Evolutionary conservation across 805 yeast genomes (phyloP), one percentile per base, ranked within the genome.

Genomic region (Huiozyma naganishii): DNA sequence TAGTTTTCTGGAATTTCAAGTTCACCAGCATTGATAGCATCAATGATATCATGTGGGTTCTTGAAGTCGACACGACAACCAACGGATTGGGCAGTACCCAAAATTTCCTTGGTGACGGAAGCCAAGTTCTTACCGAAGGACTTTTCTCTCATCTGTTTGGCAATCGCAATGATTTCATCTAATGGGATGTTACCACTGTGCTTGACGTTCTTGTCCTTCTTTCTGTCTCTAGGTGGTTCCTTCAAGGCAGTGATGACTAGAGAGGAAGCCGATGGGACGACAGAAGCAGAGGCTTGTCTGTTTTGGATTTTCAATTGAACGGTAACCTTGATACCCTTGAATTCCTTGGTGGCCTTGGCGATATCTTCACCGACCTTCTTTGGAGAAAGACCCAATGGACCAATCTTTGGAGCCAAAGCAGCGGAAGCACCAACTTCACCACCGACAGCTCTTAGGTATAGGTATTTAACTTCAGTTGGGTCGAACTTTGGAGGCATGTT

Each of bases 331-430:
- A 92, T 90, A 80, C 99, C 99, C 79, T 92, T 92, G 94, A 80
- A 92, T 70, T 83, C 80, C 77, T 86, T 83, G 77, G 99, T 92
- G 72, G 98, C 98, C 83, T 92, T 92, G 72, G 98, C 98, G 67
- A 92, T 92, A 72, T 92, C 98, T 77, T 92, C 99, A 89, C 99
- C 99, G 70, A 92, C 96, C 83, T 92, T 90, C 95, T 90, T 92
- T 79, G 98, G 97, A 54, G 97, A 89, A 65, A 92, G 79, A 88
- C 99, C 99, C 71, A 92, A 87, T 64, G 99, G 99, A 87, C 99
- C 99, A 70, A 92, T 92, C 90, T 92, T 92, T 72, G 99, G 98
- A 65, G 98, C 98, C 68, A 92, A 84, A 61, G 99, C 96, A 59
- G 98, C 86, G 54, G 98, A 88, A 68, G 97, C 95, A 79, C 97